Base-by-base conservation (phyloP, 148 eudicot species). In the Persicaria tinctoria region DNA sequence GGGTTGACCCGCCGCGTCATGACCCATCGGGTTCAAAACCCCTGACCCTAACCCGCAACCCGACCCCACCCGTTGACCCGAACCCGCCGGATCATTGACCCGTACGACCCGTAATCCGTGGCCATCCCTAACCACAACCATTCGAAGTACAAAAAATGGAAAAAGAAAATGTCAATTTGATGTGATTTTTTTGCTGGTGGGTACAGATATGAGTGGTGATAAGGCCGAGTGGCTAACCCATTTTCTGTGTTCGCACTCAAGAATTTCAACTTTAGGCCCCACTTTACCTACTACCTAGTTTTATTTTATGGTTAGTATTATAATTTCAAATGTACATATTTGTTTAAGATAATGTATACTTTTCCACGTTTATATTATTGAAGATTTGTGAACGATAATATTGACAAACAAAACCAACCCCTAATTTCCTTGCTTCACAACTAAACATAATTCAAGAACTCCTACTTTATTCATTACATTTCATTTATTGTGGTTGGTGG, bases 401-500 rank as follows among this genome's bases (percentile, higher is more conserved):
- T 60, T 60, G 66, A 60, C 44, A 23, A 60, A 60, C 41, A 8
- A 60, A 20, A 23, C 44, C 68, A 10, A 27, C 70, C 47, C 41
- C 5, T 20, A 20, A 23, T 12, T 38, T 13, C 9, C 8, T 59
- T 32, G 44, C 45, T 32, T 20, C 13, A 32, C 41, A 32, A 4
- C 63, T 57, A 4, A 60, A 20, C 68, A 4, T 23, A 32, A 32
- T 32, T 32, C 38, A 32, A 32, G 38, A 0, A 32, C 38, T 32
- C 38, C 38, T 32, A 32, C 41, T 32, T 2, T 32, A 14, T 41
- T 4, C 38, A 6, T 20, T 20, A 0, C 23, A 53, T 53, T 3
- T 54, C 57, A 54, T 54, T 59, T 5, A 16, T 32, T 32, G 69
- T 32, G 69, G 69, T 63, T 66, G 70, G 70, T 41, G 70, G 2